phyloP scores from a whole-genome alignment of 371 early-diverging fungal genomes.

The Mortierella sp. region DNA sequence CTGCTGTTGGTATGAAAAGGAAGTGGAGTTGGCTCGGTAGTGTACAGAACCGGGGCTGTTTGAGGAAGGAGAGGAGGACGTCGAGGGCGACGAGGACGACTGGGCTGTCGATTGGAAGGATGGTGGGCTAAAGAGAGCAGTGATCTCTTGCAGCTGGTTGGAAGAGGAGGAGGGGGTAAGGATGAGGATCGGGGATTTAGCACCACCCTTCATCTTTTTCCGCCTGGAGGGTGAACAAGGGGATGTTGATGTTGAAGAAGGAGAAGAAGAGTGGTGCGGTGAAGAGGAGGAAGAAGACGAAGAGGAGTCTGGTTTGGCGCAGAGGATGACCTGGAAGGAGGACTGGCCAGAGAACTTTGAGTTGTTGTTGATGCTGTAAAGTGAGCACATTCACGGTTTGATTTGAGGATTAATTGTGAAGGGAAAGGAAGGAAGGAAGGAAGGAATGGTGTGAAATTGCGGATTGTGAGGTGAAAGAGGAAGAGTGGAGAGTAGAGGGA shows the following conservation, averaged over 20 bases:
- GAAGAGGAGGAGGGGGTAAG: conserved; percentile 5
- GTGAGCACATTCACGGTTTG: conserved; percentile 47
- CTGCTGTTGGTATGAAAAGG: conserved; percentile 25
- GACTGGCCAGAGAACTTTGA: conserved; percentile 42
- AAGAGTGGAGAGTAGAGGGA: not conserved
- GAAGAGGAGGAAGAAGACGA: conserved; percentile 11
- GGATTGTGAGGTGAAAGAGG: not conserved
- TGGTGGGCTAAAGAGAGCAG: conserved; percentile 20
- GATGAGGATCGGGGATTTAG: conserved; percentile 13
- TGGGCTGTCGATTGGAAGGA: conserved; percentile 15
- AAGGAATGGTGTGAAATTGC: not conserved
- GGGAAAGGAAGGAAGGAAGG: not conserved
- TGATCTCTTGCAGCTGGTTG: conserved; percentile 13
- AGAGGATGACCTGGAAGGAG: conserved; percentile 50
- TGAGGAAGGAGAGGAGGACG: not conserved
- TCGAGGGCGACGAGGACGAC: conserved; percentile 11
- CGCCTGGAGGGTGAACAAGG: conserved; percentile 20
- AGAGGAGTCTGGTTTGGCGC: conserved; percentile 26
- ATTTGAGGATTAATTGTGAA: not conserved
- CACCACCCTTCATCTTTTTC: conserved; percentile 39
- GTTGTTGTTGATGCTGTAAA: conserved; percentile 57
- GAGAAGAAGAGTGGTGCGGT: conserved; percentile 1
- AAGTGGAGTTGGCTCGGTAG: conserved; percentile 6
- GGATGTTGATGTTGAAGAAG: conserved; percentile 20
- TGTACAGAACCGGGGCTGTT: not conserved